Percentiles rank a stretch among this genome's conserved stretches.
phyloP scores from a whole-genome alignment of 225 moss, liverwort and hornwort species.

The Polytrichum formosum region DNA sequence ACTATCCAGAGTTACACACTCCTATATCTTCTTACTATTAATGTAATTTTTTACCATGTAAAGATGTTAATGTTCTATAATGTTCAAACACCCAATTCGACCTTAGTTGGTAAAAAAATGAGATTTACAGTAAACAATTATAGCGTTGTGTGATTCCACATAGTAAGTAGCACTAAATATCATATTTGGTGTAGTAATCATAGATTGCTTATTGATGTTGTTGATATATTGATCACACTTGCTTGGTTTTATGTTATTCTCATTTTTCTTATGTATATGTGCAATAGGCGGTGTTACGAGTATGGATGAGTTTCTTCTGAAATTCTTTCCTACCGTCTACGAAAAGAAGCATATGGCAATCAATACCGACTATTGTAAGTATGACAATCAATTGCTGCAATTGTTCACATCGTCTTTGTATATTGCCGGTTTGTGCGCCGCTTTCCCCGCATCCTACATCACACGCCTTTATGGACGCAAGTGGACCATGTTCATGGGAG shows the following conservation, averaged over 20 bases:
- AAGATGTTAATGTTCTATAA: too few species aligned
- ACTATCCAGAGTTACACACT: too few species aligned
- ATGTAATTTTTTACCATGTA: too few species aligned
- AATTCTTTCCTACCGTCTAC: neutral
- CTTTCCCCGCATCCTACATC: neutral
- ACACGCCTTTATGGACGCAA: neutral
- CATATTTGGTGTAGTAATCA: neutral
- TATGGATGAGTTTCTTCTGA: slow-evolving; percentile 2
- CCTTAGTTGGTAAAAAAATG: too few species aligned
- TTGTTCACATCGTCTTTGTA: neutral
- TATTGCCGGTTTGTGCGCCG: neutral
- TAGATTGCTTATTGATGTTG: neutral
- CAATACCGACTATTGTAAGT: slow-evolving; percentile 1
- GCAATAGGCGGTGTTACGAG: neutral
- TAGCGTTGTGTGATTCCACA: too few species aligned
- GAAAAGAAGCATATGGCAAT: neutral
- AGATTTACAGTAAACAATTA: too few species aligned
- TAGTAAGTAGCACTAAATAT: too few species aligned
- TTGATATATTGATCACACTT: neutral
- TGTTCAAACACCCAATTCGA: too few species aligned
- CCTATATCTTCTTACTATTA: too few species aligned
- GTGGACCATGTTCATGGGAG: slow-evolving; percentile 1
- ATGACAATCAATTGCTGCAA: slow-evolving; percentile 4
- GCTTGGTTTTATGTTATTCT: neutral
- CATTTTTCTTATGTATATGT: neutral